Percentiles rank a stretch among this genome's conserved stretches.
Conservation (phyloP, 1,284 basidiomycete species). For the Rhizopogon hawkerae region DNA sequence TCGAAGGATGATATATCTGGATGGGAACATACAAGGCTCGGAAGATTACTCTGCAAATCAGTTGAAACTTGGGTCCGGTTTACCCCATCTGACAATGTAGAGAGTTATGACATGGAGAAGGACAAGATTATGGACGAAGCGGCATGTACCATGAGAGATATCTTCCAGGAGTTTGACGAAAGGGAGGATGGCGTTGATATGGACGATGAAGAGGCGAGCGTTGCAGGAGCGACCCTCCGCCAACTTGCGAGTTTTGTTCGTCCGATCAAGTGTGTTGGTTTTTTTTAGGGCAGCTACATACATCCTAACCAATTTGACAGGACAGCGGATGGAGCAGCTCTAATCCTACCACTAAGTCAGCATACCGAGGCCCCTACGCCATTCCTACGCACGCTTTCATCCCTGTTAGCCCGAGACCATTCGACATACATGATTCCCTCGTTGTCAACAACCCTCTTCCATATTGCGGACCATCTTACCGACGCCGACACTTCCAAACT, state of each 20-base stretch:
- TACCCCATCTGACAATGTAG: slow-evolving; percentile 19
- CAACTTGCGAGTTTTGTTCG: slow-evolving; percentile 49
- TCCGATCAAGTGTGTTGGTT: slow-evolving; percentile 41
- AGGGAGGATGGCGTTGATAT: slow-evolving; percentile 50
- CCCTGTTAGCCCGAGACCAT: slow-evolving; percentile 54
- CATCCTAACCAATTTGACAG: slow-evolving; percentile 28
- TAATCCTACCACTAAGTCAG: slow-evolving; percentile 45
- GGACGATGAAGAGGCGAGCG: slow-evolving; percentile 57
- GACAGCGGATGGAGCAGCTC: slow-evolving; percentile 42
- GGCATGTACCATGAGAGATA: slow-evolving; percentile 58
- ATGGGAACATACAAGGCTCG: slow-evolving; percentile 58
- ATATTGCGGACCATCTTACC: slow-evolving; percentile 52
- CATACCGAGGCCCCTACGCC: slow-evolving; percentile 44
- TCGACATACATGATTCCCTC: slow-evolving; percentile 47
- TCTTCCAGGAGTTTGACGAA: slow-evolving; percentile 62
- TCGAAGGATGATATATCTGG: slow-evolving; percentile 50
- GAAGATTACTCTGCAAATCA: slow-evolving; percentile 42
- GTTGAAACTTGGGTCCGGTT: slow-evolving; percentile 49
- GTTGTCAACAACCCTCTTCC: slow-evolving; percentile 53
- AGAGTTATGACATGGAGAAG: slow-evolving; percentile 21
- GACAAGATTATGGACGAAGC: slow-evolving; percentile 62
- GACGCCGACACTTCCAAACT: slow-evolving; percentile 56
- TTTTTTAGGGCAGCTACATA: slow-evolving; percentile 5
- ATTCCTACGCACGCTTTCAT: slow-evolving; percentile 50
- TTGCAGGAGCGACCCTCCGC: slow-evolving; percentile 51